Base-by-base conservation (phyloP, 768 basidiomycete species). In the Pisolithus tinctorius region DNA sequence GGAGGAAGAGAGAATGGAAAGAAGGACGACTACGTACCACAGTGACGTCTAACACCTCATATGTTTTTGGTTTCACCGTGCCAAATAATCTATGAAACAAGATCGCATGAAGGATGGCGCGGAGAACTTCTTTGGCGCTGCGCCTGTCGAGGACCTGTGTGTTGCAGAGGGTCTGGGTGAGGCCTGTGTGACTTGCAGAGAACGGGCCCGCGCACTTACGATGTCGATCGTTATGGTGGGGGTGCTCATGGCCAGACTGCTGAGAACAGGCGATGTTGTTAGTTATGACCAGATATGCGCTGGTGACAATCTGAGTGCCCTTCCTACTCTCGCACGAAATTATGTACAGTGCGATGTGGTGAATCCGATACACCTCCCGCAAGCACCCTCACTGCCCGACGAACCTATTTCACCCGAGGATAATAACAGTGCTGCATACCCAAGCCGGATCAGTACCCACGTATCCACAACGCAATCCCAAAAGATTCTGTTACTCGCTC, bases 31-130 rank as follows among this genome's bases (percentile, higher is more conserved):
- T 3, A 56, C 81, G 38, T 48, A 89, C 88, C 83, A 93, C 84
- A 1, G 88, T 90, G 20, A 93, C 82, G 63, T 92, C 89, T 10
- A 90, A 74, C 0, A 92, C 82, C 51, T 92, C 89, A 53, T 86
- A 84, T 2, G 76, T 83, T 57, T 79, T 78, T 0, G 90, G 85
- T 57, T 84, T 88, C 40, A 92, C 77, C 0, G 80, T 82, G 3
- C 89, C 90, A 61, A 92, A 88, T 17, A 90, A 72, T 7, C 89
- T 79, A 62, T 93, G 89, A 62, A 93, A 92, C 14, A 92, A 71
- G 45, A 92, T 84, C 0, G 87, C 74, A 59, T 92, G 90, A n/a
- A 93, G 75, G 48, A 90, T 73, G 3, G 81, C 88, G 49, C 76
- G 78, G 6, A 92, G 76, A 40, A 84, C 86, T 56, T 91, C 88